Base-by-base conservation (phyloP, 805 yeast genomes). In the Yarrowia sp. region DNA sequence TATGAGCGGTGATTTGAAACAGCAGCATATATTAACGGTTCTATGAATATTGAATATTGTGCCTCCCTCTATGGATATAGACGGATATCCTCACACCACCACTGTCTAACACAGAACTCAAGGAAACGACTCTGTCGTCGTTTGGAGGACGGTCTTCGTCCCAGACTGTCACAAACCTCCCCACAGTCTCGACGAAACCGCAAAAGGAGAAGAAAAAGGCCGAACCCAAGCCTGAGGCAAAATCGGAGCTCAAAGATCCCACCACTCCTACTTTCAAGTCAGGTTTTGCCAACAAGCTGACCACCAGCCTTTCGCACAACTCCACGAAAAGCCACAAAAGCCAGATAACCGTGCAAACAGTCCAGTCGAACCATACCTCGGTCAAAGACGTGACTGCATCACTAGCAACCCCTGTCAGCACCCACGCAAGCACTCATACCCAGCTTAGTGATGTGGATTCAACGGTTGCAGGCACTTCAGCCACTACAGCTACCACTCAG, bases 101-200 rank as follows among this genome's bases (percentile, higher is more conserved):
- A 19, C 19, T 19, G 19, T 26, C 65, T 59, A 59, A 59, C 52
- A 10, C 50, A 59, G 65, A 58, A 58, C 52, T 58, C 50, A 58
- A 58, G 42, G 65, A 58, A n/a, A 58, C 65, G 15, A 58, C 65
- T 2, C 50, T 58, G 22, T 59, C 65, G 8, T 59, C 65, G 35
- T 59, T 59, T 36, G 65, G 65, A 45, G 65, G 65, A 2, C 65
- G 65, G 14, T 59, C 65, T 5, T 59, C 65, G 32, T 59, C 65
- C 5, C 65, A 59, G 38, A 45, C 65, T 5, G 65, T 59, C 19
- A 59, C 52, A 3, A 36, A 59, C 43, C 52, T 45, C 9, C 65
- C 65, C 8, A 32, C 65, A 5, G 65, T 58, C 2, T 58, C 65
- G 1, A 58, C 65, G 1, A 58, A 58, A 8, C 65, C 65, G 3